Evolutionary conservation across 768 basidiomycete species (phyloP).

Genomic region (Podaxis rugospora): DNA sequence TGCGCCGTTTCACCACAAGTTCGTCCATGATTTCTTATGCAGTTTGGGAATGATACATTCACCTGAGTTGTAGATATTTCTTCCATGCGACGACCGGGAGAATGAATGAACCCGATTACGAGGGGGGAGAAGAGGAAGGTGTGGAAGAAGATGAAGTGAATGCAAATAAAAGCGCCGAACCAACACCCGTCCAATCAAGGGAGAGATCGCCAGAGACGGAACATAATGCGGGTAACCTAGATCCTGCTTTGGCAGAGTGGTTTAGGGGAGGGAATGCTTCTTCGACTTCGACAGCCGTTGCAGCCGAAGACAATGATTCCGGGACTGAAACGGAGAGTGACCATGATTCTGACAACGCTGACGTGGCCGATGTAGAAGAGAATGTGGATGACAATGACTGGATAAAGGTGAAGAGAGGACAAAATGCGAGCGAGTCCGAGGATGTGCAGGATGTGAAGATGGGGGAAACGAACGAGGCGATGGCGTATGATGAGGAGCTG

Average conservation of each 20-base stretch:
- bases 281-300: conserved; percentile 35
- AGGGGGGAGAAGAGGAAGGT: conserved; percentile 34
- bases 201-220: conserved; percentile 18
- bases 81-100: conserved; percentile 64
- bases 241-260: conserved; percentile 44
- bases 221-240: conserved; percentile 28
- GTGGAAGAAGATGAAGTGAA: conserved; percentile 20
- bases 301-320: conserved; percentile 30
- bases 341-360: conserved; percentile 65
- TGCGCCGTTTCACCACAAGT: conserved; percentile 70
- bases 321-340: conserved; percentile 48
- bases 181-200: conserved; percentile 15
- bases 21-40: conserved; percentile 4
- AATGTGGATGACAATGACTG: conserved; percentile 32
- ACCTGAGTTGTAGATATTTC: conserved; percentile 55
- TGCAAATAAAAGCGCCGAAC: conserved; percentile 12
- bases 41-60: not conserved
- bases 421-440: conserved; percentile 6
- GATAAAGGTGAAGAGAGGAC: conserved; percentile 28
- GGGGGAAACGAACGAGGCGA: conserved; percentile 66
- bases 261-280: not conserved
- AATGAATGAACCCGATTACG: conserved; percentile 47
- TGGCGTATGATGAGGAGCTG: conserved; percentile 72
- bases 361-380: conserved; percentile 32
- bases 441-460: conserved; percentile 44